Conservation (phyloP, 257 asterid species). For the Scutellaria minor region DNA sequence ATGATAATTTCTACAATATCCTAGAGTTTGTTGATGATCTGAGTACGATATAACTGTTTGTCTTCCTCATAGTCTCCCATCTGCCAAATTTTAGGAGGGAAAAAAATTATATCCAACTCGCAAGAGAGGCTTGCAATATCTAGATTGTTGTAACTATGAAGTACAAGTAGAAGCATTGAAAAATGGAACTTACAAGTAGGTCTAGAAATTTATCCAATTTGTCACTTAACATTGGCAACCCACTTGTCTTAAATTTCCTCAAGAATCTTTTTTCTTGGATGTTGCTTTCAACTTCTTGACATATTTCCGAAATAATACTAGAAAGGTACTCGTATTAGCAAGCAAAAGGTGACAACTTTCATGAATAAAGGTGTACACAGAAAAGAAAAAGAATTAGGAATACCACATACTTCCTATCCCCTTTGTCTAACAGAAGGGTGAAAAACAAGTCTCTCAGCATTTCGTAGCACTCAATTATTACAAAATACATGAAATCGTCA, state of each 20-base stretch:
- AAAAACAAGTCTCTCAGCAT: constrained; percentile 67
- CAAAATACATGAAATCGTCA: constrained; percentile 87
- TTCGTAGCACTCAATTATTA: constrained; percentile 91
- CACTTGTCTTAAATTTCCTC: constrained; percentile 70
- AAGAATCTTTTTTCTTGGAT: constrained; percentile 54
- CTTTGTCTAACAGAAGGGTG: constrained; percentile 63
- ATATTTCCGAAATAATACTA: constrained; percentile 71
- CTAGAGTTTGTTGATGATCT: constrained; percentile 80
- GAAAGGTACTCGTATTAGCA: constrained; percentile 33
- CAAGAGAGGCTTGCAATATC: constrained; percentile 14
- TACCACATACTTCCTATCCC: constrained; percentile 68
- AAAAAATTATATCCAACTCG: constrained; percentile 2
- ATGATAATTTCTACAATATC: constrained; percentile 87
- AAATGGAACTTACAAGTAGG: constrained; percentile 60
- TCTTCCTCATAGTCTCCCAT: constrained; percentile 56
- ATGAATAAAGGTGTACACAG: constrained; percentile 8
- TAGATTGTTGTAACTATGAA: constrained; percentile 25
- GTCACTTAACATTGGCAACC: constrained; percentile 73
- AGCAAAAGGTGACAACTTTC: constrained; percentile 20
- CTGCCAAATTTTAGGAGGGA: constrained; percentile 41
- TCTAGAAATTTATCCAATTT: constrained; percentile 74
- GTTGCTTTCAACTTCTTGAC: constrained; percentile 71
- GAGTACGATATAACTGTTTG: constrained; percentile 52
- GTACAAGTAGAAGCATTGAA: constrained; percentile 25
- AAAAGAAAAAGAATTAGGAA: constrained; percentile 37